Percentiles rank a stretch among this genome's conserved stretches.
These are phyloP conservation scores for Exophiala mesophila DNA, from an alignment of 2,329 filamentous ascomycete genomes.

Conservation along the genomic window DNA sequence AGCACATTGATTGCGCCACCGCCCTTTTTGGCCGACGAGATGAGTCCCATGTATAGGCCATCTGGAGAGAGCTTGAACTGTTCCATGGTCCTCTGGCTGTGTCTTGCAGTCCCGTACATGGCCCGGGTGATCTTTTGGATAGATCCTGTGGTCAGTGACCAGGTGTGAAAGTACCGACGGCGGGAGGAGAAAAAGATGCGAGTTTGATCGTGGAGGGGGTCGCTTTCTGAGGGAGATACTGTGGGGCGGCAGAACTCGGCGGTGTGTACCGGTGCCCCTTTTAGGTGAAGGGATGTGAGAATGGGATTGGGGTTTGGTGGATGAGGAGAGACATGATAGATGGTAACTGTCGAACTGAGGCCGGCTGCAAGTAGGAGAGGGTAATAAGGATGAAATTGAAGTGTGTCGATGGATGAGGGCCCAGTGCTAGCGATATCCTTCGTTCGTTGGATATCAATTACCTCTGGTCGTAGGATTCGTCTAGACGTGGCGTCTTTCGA, in stretches of 20 bases:
- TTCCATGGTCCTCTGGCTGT: constrained; percentile 89
- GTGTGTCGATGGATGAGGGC: constrained; percentile 67
- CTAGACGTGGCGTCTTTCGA: constrained; percentile 47
- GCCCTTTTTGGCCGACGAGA: constrained; percentile 74
- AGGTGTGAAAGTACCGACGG: constrained; percentile 87
- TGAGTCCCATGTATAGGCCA: constrained; percentile 77
- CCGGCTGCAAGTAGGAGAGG: constrained; percentile 80
- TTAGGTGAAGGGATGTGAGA: constrained; percentile 83
- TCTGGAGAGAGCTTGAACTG: constrained; percentile 81
- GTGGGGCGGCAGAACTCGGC: constrained; percentile 69
- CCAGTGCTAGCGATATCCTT: constrained; percentile 68
- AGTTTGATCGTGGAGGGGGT: constrained; percentile 16
- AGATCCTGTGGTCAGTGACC: constrained; percentile 76
- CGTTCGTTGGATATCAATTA: constrained; percentile 82
- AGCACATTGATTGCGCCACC: constrained; percentile 85
- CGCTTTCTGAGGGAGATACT: constrained; percentile 43
- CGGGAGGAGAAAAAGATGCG: constrained; percentile 79
- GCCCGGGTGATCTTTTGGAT: constrained; percentile 76
- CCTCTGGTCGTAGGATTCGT: constrained; percentile 75
- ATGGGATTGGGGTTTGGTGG: constrained; percentile 79
- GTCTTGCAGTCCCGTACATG: constrained; percentile 49
- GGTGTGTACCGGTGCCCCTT: constrained; percentile 74
- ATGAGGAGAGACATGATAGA: constrained; percentile 80
- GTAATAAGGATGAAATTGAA: constrained; percentile 84
- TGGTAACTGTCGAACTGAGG: constrained; percentile 74